Evolutionary conservation across 2,329 filamentous ascomycete species (phyloP), one percentile per base, ranked within the genome.

Genomic region (Trichoderma gracile): DNA sequence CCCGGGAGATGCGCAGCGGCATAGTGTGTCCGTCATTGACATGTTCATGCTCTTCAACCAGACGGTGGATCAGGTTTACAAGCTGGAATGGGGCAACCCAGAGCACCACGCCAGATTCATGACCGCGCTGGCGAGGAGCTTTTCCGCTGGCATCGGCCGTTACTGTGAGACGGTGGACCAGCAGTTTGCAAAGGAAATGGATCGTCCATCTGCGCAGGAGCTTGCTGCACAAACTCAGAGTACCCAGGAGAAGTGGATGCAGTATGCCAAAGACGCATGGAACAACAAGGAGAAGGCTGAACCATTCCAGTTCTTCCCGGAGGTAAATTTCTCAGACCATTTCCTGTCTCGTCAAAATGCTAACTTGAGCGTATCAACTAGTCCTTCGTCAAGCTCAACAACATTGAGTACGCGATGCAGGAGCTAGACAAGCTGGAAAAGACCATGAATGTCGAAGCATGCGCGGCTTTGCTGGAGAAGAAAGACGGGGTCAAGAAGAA

Each of bases 371-470:
- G 33, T 19, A 15, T 52, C 50, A 17, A 17, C 3, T 23, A 97
- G 91, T 97, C 93, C 5, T 90, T 99, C 71, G 93, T 99, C 67
- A 99, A 98, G 78, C 85, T 99, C 70, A 99, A 99, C 81, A 96
- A 99, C 73, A 89, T 99, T 68, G 94, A 97, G 77, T 98, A 92
- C 77, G 94, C 93, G 5, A 93, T 96, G 78, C 86, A 93, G 64
- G 92, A 96, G 73, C 84, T 99, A 59, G 95, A 99, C 74, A 92
- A 91, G 75, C 83, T 99, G 7, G 94, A 98, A 74, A 89, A 86
- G 73, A 87, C 89, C 65, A 92, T 98, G 81, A 93, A 97, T 71
- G 93, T 96, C 14, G 95, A 99, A 74, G 89, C 85, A 12, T 97
- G 93, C 72, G 93, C 93, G 3, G 88, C 90, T 58, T 86, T 96